phyloP scores from a whole-genome alignment of 441 rosid genomes.

The Flueggea neowawraea region DNA sequence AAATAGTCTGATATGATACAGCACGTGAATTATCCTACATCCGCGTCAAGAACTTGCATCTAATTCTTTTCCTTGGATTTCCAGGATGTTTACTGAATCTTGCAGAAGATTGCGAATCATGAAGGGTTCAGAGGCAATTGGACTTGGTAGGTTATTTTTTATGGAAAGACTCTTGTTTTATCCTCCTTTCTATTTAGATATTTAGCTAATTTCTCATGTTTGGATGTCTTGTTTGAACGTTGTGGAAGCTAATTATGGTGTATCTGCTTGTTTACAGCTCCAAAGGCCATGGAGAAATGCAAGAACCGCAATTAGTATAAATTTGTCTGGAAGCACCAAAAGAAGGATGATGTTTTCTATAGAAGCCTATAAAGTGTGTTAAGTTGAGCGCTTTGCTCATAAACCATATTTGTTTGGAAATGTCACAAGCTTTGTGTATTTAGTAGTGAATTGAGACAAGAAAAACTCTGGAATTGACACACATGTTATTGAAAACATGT shows the following conservation, averaged over 20 bases:
- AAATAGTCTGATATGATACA: too few species aligned
- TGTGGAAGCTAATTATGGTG: neutral
- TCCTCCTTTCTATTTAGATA: neutral
- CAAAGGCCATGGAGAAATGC: slow-evolving; percentile 51
- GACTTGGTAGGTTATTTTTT: slow-evolving; percentile 35
- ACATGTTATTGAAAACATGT: slow-evolving; percentile 13
- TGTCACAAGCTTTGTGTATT: slow-evolving; percentile 28
- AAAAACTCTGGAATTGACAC: neutral
- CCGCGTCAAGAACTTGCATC: neutral
- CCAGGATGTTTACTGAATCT: slow-evolving; percentile 47
- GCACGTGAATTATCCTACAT: neutral
- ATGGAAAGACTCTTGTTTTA: neutral
- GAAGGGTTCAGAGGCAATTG: slow-evolving; percentile 67
- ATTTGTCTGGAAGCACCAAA: slow-evolving; percentile 9
- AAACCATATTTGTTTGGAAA: slow-evolving; percentile 15
- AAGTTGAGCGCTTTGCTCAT: slow-evolving; percentile 18
- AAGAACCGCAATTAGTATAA: slow-evolving; percentile 27
- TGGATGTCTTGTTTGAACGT: neutral
- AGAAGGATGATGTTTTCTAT: neutral
- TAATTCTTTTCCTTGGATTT: neutral
- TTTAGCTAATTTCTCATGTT: neutral
- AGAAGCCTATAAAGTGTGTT: slow-evolving; percentile 15
- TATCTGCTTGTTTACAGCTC: slow-evolving; percentile 34
- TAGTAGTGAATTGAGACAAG: slow-evolving; percentile 4
- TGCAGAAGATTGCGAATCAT: slow-evolving; percentile 56